Evolutionary conservation across 768 basidiomycete genomes (phyloP).

Genomic region (Pisolithus marmoratus): DNA sequence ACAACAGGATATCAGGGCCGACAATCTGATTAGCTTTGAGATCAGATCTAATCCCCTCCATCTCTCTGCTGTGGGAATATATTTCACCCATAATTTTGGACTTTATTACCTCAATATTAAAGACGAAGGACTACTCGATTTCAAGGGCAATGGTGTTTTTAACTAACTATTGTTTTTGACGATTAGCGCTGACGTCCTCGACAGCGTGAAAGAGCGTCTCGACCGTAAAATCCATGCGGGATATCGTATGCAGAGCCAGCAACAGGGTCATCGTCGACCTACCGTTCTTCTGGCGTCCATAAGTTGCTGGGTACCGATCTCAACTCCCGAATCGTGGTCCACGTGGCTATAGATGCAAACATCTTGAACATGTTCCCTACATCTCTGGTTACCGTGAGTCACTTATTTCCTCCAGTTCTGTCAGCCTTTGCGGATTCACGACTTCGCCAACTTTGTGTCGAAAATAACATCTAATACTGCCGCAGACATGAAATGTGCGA

Average conservation of each 20-base stretch:
- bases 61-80: conserved; percentile 18
- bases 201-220: conserved; percentile 38
- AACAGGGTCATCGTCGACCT: conserved; percentile 48
- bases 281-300: conserved; percentile 33
- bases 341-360: conserved; percentile 15
- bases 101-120: conserved; percentile 34
- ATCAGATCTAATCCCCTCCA: conserved; percentile 23
- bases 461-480: conserved; percentile 7
- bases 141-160: conserved; percentile 11
- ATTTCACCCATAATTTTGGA: conserved; percentile 34
- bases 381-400: conserved; percentile 27
- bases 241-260: conserved; percentile 35
- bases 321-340: conserved; percentile 25
- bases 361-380: conserved; percentile 28
- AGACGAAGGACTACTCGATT: conserved; percentile 32
- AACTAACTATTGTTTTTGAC: background rate
- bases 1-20: background rate
- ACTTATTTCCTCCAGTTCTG: background rate
- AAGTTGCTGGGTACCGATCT: conserved; percentile 22
- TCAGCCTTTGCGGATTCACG: background rate
- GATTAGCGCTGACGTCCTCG: background rate
- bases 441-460: conserved; percentile 10
- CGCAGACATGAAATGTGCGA: conserved; percentile 1
- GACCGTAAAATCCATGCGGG: conserved; percentile 18
- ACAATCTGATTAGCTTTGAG: background rate